A percentile compares a stretch with the other conserved stretches of the same genome.
Conservation (phyloP, 1,139 yeast species). For the Sugiyamaella neomexicana region DNA sequence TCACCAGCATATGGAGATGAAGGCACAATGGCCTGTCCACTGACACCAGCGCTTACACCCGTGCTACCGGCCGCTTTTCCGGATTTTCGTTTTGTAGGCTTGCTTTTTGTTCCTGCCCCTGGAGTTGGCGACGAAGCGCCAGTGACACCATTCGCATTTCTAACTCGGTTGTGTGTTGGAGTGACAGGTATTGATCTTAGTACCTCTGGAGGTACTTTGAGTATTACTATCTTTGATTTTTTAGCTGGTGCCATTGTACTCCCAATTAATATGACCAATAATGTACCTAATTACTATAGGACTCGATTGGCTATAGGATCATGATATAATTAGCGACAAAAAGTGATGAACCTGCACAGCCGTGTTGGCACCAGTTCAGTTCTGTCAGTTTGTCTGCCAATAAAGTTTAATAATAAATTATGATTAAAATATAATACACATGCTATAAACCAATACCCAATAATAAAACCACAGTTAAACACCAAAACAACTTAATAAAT, state of each 20-base stretch:
- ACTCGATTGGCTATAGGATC: neutral
- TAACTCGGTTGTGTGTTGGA: constrained; percentile 10
- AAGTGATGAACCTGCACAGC: neutral
- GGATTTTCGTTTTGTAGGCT: constrained; percentile 6
- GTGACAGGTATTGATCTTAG: constrained; percentile 28
- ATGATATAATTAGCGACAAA: neutral
- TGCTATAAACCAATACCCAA: constrained; percentile 12
- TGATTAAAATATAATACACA: constrained; percentile 9
- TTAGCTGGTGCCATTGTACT: constrained; percentile 4
- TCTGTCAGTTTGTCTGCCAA: too few species aligned
- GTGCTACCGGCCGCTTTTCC: constrained; percentile 2
- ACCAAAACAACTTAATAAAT: constrained; percentile 9
- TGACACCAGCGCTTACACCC: constrained; percentile 3
- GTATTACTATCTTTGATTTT: constrained; percentile 34
- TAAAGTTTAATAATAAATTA: neutral
- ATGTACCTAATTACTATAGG: too few species aligned
- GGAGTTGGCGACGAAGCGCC: constrained; percentile 15
- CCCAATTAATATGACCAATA: too few species aligned
- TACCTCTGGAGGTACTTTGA: constrained; percentile 33
- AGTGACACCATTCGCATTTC: neutral
- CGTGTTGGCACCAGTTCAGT: neutral
- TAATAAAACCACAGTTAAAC: constrained; percentile 9
- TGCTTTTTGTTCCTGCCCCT: constrained; percentile 10
- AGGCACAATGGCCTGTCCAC: constrained; percentile 5
- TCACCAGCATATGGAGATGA: constrained; percentile 21